A percentile compares a stretch with the other conserved stretches of the same genome.
Evolutionary conservation across 1,139 yeast genomes (phyloP).

Genomic region (Blastobotrys apis): DNA sequence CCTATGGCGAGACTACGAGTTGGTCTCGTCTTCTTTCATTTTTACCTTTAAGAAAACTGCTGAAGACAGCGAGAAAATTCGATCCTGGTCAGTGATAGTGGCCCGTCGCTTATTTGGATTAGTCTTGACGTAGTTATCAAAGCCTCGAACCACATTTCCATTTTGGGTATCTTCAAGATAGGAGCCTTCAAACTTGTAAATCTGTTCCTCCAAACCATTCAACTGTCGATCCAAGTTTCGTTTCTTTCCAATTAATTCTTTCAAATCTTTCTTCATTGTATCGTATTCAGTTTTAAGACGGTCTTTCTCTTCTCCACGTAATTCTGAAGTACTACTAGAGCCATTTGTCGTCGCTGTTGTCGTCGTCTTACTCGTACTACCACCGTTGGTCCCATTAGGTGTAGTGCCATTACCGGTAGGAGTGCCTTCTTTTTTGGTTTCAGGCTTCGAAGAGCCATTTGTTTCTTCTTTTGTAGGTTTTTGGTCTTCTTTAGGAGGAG

Average conservation of each 20-base stretch:
- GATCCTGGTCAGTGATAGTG: constrained; percentile 70
- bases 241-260: constrained; percentile 60
- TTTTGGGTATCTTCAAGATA: constrained; percentile 66
- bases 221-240: constrained; percentile 61
- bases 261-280: constrained; percentile 61
- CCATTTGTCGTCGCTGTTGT: not conserved
- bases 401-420: not conserved
- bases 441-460: too few species aligned
- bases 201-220: constrained; percentile 61
- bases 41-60: constrained; percentile 57
- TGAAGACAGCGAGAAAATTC: constrained; percentile 79
- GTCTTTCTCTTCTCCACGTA: constrained; percentile 4
- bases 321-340: not conserved
- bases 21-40: constrained; percentile 28
- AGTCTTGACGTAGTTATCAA: constrained; percentile 70
- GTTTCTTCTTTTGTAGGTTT: too few species aligned
- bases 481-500: too few species aligned
- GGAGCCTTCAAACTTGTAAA: constrained; percentile 75
- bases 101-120: constrained; percentile 51
- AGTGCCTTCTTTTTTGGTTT: not conserved
- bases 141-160: constrained; percentile 86
- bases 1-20: too few species aligned
- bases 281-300: constrained; percentile 53
- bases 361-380: not conserved
- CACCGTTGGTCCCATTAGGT: not conserved